Evolutionary conservation across 345 rosid species (phyloP).

Genomic region (Corchorus olitorius): DNA sequence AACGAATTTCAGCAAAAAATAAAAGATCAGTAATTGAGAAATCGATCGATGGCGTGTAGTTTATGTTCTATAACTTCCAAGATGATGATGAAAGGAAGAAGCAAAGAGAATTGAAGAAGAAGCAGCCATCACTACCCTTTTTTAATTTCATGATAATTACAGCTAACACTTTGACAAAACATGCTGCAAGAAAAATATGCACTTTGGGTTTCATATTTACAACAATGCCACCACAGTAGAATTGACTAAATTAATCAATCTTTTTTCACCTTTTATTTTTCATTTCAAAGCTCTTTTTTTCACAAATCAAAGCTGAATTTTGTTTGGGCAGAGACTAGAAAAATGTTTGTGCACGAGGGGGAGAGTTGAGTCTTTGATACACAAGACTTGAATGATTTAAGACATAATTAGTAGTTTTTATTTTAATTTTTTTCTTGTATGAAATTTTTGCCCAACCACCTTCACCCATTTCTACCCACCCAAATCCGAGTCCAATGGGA

Average conservation of each 20-base stretch:
- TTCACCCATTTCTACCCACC: slow-evolving; percentile 97
- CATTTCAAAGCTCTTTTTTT: slow-evolving; percentile 1
- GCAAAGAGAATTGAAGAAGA: slow-evolving; percentile 41
- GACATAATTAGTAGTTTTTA: not conserved
- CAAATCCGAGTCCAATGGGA: slow-evolving; percentile 44
- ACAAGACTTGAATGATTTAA: slow-evolving; percentile 26
- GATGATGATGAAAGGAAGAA: too few species aligned
- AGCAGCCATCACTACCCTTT: slow-evolving; percentile 41
- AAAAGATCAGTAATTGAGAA: slow-evolving; percentile 6
- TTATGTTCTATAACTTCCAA: slow-evolving; percentile 28
- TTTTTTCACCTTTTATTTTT: not conserved
- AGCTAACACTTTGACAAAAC: slow-evolving; percentile 90
- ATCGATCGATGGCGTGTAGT: slow-evolving; percentile 19
- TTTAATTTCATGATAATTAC: slow-evolving; percentile 51
- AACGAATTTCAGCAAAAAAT: not conserved
- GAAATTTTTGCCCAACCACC: slow-evolving; percentile 74
- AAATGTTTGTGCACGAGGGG: slow-evolving; percentile 42
- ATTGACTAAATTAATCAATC: slow-evolving; percentile 4
- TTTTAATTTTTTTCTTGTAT: slow-evolving; percentile 30
- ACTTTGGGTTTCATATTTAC: slow-evolving; percentile 23
- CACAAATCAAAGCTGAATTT: slow-evolving; percentile 6
- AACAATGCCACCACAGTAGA: slow-evolving; percentile 9
- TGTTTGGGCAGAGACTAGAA: slow-evolving; percentile 15
- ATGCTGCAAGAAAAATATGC: slow-evolving; percentile 33
- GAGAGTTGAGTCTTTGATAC: slow-evolving; percentile 47